A percentile compares a stretch with the other conserved stretches of the same genome.
phyloP scores from a whole-genome alignment of 2,329 filamentous ascomycete species.

The Pseudogymnoascus verrucosus region DNA sequence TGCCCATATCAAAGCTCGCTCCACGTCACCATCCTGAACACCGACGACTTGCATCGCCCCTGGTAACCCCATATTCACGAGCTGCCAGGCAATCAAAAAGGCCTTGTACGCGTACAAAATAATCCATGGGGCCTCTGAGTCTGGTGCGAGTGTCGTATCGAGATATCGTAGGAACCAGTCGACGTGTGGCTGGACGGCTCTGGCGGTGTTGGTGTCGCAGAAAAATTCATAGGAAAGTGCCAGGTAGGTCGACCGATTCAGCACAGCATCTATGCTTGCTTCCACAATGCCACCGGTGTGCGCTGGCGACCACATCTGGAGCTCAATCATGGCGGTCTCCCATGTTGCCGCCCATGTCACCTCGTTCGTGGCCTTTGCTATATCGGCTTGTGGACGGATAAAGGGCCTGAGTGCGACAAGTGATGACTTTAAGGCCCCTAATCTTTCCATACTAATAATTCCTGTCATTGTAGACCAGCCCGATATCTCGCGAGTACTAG shows the following conservation, averaged over 20 bases:
- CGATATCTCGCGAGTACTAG: slow-evolving; percentile 34
- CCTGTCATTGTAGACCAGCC: slow-evolving; percentile 38
- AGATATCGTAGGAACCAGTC: slow-evolving; percentile 34
- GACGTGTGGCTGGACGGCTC: slow-evolving; percentile 30
- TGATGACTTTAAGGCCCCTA: slow-evolving; percentile 30
- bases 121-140: slow-evolving; percentile 33
- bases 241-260: slow-evolving; percentile 28
- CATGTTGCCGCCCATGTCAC: slow-evolving; percentile 31
- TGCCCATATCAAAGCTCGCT: slow-evolving; percentile 27
- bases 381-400: slow-evolving; percentile 18
- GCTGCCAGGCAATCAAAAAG: slow-evolving; percentile 35
- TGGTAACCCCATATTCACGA: slow-evolving; percentile 25
- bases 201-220: slow-evolving; percentile 25
- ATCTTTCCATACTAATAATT: slow-evolving; percentile 32
- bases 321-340: slow-evolving; percentile 36
- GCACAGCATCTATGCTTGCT: slow-evolving; percentile 29
- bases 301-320: slow-evolving; percentile 35
- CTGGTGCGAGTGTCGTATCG: slow-evolving; percentile 20
- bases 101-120: slow-evolving; percentile 34
- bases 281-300: slow-evolving; percentile 34
- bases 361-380: slow-evolving; percentile 9
- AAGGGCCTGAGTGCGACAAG: slow-evolving; percentile 29
- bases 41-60: slow-evolving; percentile 30
- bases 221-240: slow-evolving; percentile 28
- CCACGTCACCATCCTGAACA: slow-evolving; percentile 27